A percentile compares a stretch with the other conserved stretches of the same genome.
These are phyloP conservation scores for Aspergillus sp. DNA, from an alignment of 2,329 filamentous ascomycete genomes.

Conservation along the genomic window DNA sequence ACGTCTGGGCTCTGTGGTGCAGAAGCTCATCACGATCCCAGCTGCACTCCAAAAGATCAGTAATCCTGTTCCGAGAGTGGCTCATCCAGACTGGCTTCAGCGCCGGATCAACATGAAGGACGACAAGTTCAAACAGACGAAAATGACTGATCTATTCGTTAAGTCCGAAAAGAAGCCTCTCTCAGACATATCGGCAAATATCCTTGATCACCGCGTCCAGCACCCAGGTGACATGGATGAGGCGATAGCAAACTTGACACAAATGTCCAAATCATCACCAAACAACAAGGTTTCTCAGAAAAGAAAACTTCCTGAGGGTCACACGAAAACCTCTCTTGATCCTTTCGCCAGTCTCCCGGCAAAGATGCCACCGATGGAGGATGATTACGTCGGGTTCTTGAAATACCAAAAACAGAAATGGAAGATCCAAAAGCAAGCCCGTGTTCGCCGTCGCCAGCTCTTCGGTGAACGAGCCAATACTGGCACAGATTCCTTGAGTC, in stretches of 20 bases:
- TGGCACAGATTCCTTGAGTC: conserved; percentile 62
- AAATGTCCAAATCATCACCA: conserved; percentile 64
- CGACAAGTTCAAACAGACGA: conserved; percentile 97
- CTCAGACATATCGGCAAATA: conserved; percentile 68
- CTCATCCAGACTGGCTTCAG: conserved; percentile 96
- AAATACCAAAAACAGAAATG: conserved; percentile 98
- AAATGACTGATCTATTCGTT: conserved; percentile 89
- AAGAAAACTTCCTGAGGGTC: conserved; percentile 70
- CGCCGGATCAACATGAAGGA: conserved; percentile 92
- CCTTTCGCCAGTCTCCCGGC: conserved; percentile 80
- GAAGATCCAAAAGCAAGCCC: conserved; percentile 93
- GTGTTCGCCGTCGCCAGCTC: conserved; percentile 79
- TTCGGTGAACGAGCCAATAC: conserved; percentile 79
- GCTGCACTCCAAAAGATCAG: conserved; percentile 91
- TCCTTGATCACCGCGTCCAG: conserved; percentile 56
- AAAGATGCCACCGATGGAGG: conserved; percentile 77
- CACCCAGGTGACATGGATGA: conserved; percentile 73
- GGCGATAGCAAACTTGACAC: conserved; percentile 61
- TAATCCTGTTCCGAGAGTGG: conserved; percentile 90
- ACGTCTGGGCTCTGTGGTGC: conserved; percentile 92
- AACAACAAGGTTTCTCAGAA: conserved; percentile 62
- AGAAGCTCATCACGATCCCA: conserved; percentile 98
- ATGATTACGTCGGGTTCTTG: conserved; percentile 85
- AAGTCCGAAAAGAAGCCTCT: conserved; percentile 63
- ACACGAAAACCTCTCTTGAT: conserved; percentile 62